Conservation (phyloP, 2,329 filamentous ascomycete genomes). For the Colletotrichum aenigma region DNA sequence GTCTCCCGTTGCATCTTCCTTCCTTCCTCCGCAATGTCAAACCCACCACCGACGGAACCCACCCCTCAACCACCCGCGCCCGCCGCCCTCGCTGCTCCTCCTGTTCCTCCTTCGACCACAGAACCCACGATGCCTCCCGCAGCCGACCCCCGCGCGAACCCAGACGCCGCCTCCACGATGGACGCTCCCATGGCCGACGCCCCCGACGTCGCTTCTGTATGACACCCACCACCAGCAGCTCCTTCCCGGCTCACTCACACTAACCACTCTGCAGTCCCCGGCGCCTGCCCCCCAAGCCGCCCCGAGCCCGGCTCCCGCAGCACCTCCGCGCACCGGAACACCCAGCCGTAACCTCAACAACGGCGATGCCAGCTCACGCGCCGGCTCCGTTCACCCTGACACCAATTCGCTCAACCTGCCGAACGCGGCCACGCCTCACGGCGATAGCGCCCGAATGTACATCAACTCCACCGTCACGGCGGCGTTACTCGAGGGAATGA, state of each 20-base stretch:
- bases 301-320: slow-evolving; percentile 41
- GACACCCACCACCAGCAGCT: slow-evolving; percentile 16
- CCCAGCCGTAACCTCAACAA: slow-evolving; percentile 39
- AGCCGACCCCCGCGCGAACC: not conserved
- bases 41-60: slow-evolving; percentile 1
- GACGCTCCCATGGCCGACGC: slow-evolving; percentile 51
- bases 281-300: slow-evolving; percentile 35
- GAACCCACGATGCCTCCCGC: slow-evolving; percentile 11
- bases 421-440: slow-evolving; percentile 64
- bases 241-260: not conserved
- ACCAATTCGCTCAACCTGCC: slow-evolving; percentile 55
- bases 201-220: slow-evolving; percentile 44
- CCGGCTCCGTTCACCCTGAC: slow-evolving; percentile 63
- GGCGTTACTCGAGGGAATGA: slow-evolving; percentile 75
- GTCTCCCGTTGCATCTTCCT: not conserved
- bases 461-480: slow-evolving; percentile 74
- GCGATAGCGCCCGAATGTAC: slow-evolving; percentile 72
- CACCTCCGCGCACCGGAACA: slow-evolving; percentile 52
- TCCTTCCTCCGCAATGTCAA: slow-evolving; percentile 6
- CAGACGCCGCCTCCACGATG: not conserved
- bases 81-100: slow-evolving; percentile 20
- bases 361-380: slow-evolving; percentile 51
- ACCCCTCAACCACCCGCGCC: not conserved
- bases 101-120: slow-evolving; percentile 14
- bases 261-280: slow-evolving; percentile 36